These are phyloP conservation scores for Heritiera fomes DNA, from an alignment of 345 rosid genomes.

Conservation along the genomic window DNA sequence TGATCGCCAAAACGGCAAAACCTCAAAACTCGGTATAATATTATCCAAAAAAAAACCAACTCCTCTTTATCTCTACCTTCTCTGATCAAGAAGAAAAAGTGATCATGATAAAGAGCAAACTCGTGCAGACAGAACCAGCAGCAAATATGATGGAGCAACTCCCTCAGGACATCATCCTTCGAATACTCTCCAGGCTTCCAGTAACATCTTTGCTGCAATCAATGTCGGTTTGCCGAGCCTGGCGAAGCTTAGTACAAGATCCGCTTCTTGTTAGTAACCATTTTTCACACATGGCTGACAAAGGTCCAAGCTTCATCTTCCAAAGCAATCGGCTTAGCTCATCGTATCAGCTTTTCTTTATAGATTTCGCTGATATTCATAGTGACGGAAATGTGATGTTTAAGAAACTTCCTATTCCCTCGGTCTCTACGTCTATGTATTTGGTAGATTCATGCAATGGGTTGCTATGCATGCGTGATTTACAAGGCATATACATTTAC, in stretches of 20 bases:
- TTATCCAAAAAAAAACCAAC: too few species aligned
- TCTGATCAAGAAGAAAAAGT: too few species aligned
- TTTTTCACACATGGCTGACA: constrained; percentile 18
- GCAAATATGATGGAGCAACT: constrained; percentile 41
- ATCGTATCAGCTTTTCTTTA: constrained; percentile 48
- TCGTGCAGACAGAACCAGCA: too few species aligned
- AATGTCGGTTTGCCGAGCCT: constrained; percentile 49
- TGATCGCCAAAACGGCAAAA: too few species aligned
- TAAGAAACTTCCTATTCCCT: constrained; percentile 37
- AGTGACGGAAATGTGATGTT: constrained; percentile 17
- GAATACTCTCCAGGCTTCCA: constrained; percentile 63
- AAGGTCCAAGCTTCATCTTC: constrained; percentile 53
- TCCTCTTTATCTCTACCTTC: too few species aligned
- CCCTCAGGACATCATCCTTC: constrained; percentile 54
- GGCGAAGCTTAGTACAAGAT: constrained; percentile 47
- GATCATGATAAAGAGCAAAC: too few species aligned
- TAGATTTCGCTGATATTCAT: constrained; percentile 26
- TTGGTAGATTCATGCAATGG: constrained; percentile 17
- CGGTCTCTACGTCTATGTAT: not conserved
- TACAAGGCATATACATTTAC: constrained; percentile 57
- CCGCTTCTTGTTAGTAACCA: constrained; percentile 36
- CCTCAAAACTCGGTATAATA: too few species aligned
- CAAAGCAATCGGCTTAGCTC: constrained; percentile 46
- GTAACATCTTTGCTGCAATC: constrained; percentile 45
- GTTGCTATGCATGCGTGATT: constrained; percentile 29